Conservation (phyloP, 2,329 filamentous ascomycete genomes). For the Aspergillus brunneoviolaceus region DNA sequence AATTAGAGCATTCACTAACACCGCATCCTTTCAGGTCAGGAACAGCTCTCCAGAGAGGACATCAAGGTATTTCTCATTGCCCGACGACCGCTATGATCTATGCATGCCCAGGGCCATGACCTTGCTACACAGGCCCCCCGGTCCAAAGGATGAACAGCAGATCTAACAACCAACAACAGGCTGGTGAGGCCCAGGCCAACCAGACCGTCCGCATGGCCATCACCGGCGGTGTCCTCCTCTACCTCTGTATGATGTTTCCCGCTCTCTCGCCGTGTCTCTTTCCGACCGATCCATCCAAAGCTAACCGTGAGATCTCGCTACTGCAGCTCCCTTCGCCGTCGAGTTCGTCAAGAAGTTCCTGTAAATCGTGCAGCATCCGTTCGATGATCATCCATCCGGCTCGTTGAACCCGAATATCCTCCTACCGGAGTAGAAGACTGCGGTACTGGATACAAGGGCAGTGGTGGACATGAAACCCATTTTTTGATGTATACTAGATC, state of each 20-base stretch:
- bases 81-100: background rate
- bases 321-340: constrained; percentile 50
- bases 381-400: background rate
- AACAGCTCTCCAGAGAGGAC: constrained; percentile 49
- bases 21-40: constrained; percentile 32
- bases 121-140: too few species aligned
- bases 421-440: background rate
- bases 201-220: constrained; percentile 56
- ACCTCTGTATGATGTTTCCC: constrained; percentile 58
- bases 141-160: background rate
- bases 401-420: background rate
- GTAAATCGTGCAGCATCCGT: constrained; percentile 27
- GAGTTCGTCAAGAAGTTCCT: constrained; percentile 51
- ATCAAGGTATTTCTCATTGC: constrained; percentile 37
- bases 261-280: background rate
- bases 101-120: too few species aligned
- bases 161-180: constrained; percentile 28
- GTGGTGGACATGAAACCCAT: background rate
- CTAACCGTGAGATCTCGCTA: background rate
- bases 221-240: constrained; percentile 56
- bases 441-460: background rate
- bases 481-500: background rate
- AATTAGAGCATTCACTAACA: background rate
- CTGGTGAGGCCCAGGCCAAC: constrained; percentile 54
- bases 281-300: background rate